Evolutionary conservation across 495 filamentous ascomycete genomes (phyloP), one percentile per base, ranked within the genome.

Genomic region (Podospora bellae-mahoneyi): DNA sequence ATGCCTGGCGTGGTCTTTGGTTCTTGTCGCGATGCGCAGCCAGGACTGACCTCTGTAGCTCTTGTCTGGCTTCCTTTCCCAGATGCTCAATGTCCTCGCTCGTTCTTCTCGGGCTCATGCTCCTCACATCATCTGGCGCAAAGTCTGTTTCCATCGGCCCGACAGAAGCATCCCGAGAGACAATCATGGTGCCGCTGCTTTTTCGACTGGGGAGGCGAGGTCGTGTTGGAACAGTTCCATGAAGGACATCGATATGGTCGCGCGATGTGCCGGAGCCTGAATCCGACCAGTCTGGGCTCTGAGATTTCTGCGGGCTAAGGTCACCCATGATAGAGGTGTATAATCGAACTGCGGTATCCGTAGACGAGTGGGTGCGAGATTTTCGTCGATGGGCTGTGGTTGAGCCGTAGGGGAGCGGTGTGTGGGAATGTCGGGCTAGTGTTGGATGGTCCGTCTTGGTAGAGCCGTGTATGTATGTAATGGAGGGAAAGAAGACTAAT

Each of bases 31-130:
- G 39, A 6, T 48, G 39, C 69, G 70, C 65, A 74, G 68, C 44
- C 23, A 30, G 2, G 54, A 82, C 86, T 83, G 78, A 87, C 88
- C 86, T 78, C 62, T 80, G 76, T 60, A 86, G 78, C 65, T 85
- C 83, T 66, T 80, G 80, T 59, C 83, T 84, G 60, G 93, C 92
- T 72, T 94, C 91, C 74, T 91, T 87, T 63, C 92, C 89, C 81
- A 99, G 84, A 71, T 86, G 86, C 72, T 97, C 91, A 32, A 97
- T 82, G 72, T 99, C 94, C 62, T 92, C 92, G 67, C 88, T 96
- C 71, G 91, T 96, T 72, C 94, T 85, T 68, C 94, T 86, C 1
- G 95, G 95, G 78, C 93, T 97, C 95, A 99, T 99, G 56, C 92
- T 89, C 66, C 94, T 83, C 54, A 94, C 93, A 76, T 97, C 95